Conservation (phyloP, 208 protist species). For the Leptomonas seymouri region DNA sequence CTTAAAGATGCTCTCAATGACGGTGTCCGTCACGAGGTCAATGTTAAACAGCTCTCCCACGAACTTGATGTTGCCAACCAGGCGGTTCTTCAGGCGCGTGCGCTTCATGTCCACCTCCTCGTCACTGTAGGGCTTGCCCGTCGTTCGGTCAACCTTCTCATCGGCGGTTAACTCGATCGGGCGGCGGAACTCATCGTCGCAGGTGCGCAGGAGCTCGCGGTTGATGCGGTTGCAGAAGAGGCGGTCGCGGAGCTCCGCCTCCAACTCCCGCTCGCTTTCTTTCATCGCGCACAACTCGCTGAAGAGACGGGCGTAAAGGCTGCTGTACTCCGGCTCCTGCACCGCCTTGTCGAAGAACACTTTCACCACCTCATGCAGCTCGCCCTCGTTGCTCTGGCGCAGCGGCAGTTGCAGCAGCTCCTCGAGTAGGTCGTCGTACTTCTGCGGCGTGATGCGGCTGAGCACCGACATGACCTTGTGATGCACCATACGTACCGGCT, state of each 20-base stretch:
- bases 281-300: slow-evolving; percentile 69
- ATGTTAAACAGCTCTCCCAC: slow-evolving; percentile 84
- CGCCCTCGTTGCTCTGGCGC: slow-evolving; percentile 70
- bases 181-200: slow-evolving; percentile 71
- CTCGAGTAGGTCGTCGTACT: slow-evolving; percentile 72
- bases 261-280: slow-evolving; percentile 54
- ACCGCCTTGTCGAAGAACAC: slow-evolving; percentile 90
- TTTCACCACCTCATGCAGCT: slow-evolving; percentile 84
- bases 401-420: slow-evolving; percentile 83
- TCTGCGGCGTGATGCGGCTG: slow-evolving; percentile 80
- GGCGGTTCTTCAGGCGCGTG: slow-evolving; percentile 66
- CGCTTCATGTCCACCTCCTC: slow-evolving; percentile 81
- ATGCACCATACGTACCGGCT: slow-evolving; percentile 69
- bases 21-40: slow-evolving; percentile 54
- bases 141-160: slow-evolving; percentile 74
- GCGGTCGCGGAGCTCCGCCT: slow-evolving; percentile 53
- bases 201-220: slow-evolving; percentile 55
- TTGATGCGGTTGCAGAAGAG: slow-evolving; percentile 71
- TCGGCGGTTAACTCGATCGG: slow-evolving; percentile 72
- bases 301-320: slow-evolving; percentile 76
- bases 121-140: slow-evolving; percentile 51
- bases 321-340: slow-evolving; percentile 80
- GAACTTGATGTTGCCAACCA: slow-evolving; percentile 89
- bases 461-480: slow-evolving; percentile 91
- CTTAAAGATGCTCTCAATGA: slow-evolving; percentile 73